Evolutionary conservation across 768 basidiomycete species (phyloP), one percentile per base, ranked within the genome.

Genomic region (Kondoa subrosea): DNA sequence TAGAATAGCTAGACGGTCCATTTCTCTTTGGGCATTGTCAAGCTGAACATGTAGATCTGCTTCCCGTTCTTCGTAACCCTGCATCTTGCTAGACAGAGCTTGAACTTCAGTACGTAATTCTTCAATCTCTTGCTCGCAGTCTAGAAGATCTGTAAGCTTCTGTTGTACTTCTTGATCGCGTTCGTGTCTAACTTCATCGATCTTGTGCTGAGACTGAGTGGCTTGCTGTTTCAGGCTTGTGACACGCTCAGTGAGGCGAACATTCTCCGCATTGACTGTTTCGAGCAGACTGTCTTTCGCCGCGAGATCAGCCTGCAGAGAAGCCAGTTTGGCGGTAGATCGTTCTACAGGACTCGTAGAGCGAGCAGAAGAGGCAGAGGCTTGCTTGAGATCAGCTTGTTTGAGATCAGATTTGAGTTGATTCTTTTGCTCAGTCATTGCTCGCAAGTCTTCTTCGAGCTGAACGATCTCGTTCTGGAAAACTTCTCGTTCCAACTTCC

Each of bases 11-110:
- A 40, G 17, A 3, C 25, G 64, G 15, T 65, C 69, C 30, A 70
- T 33, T 25, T 70, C 69, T 2, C 66, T 61, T n/a, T 34, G 27
- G 17, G 69, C 69, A n/a, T 33, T 32, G 29, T 70, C 69, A n/a
- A 69, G 67, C 33, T 70, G 70, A 34, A 70, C 34, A 32, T 57
- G 69, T 32, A 67, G 25, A 14, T 69, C 69, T 21, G 50, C 67
- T n/a, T 63, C 66, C 12, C 40, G 40, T 50, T 50, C 12, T 50
- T 50, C 40, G 21, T 8, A 50, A 21, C 40, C 40, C 21, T 50
- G 12, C 12, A 50, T 21, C 40, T 50, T 50, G 40, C 12, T 21
- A 8, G 40, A 8, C 40, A 50, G 21, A 50, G 21, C 12, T 21
- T 50, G 40, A 50, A 50, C 21, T 21, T 50, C 40, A 21, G 40